These are phyloP conservation scores for Haberlea rhodopensis DNA, from an alignment of 257 asterid genomes.

Conservation along the genomic window DNA sequence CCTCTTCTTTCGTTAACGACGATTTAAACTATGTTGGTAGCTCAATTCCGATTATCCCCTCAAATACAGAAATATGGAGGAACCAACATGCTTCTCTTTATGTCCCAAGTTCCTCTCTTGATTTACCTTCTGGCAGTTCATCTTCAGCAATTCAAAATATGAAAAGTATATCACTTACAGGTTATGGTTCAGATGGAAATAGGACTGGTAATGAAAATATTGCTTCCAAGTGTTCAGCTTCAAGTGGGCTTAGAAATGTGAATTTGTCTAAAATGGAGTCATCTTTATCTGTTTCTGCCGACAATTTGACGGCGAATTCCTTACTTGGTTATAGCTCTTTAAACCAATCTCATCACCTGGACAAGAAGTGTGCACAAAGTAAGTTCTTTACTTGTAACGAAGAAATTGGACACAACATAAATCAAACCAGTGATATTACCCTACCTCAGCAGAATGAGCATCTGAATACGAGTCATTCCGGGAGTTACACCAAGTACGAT, in stretches of 20 bases:
- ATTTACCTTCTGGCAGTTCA: constrained; percentile 31
- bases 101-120: constrained; percentile 27
- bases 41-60: constrained; percentile 50
- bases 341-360: constrained; percentile 22
- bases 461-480: constrained; percentile 19
- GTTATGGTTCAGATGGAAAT: no score
- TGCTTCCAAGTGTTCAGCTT: constrained; percentile 19
- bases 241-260: constrained; percentile 26
- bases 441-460: constrained; percentile 24
- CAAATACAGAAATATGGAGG: constrained; percentile 52
- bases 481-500: constrained; percentile 27
- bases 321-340: constrained; percentile 28
- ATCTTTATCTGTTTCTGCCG: constrained; percentile 29
- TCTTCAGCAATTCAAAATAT: no score
- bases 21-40: constrained; percentile 28
- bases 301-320: constrained; percentile 31
- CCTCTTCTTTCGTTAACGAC: constrained; percentile 30
- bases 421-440: constrained; percentile 33
- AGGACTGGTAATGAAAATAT: constrained; percentile 23
- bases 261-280: constrained; percentile 34
- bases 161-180: no score
- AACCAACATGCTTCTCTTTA: constrained; percentile 37
- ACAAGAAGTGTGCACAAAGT: constrained; percentile 27
- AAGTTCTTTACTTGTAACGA: constrained; percentile 23
- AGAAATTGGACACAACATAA: constrained; percentile 31